phyloP scores from a whole-genome alignment of 352 stramenopile genomes.

The Globisporangium nunn region DNA sequence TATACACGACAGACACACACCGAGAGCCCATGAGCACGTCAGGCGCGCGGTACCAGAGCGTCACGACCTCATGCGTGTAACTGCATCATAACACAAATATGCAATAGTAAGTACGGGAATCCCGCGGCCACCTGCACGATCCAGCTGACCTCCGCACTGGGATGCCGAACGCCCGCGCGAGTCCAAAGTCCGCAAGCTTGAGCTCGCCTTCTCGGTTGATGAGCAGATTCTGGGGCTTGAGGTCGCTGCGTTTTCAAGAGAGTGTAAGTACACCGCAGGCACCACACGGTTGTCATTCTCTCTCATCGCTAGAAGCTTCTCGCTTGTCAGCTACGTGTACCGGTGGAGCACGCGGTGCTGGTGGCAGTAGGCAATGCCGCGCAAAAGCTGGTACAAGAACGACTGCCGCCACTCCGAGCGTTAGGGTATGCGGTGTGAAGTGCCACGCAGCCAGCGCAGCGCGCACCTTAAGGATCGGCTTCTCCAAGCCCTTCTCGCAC shows the following conservation, averaged over 20 bases:
- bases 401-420: constrained; percentile 22
- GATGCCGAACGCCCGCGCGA: constrained; percentile 99
- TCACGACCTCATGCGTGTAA: constrained; percentile 99
- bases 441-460: too few species aligned
- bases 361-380: constrained; percentile 99
- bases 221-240: constrained; percentile 98
- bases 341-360: constrained; percentile 92
- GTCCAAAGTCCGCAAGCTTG: constrained; percentile 99
- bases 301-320: too few species aligned
- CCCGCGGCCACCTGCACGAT: too few species aligned
- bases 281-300: background rate
- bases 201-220: constrained; percentile 97
- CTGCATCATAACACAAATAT: constrained; percentile 13
- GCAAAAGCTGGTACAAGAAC: constrained; percentile 99
- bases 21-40: constrained; percentile 97
- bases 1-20: constrained; percentile 19
- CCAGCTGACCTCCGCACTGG: constrained; percentile 88
- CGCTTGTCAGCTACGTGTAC: constrained; percentile 17
- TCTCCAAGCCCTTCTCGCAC: constrained; percentile 95
- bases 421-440: background rate
- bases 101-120: too few species aligned
- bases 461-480: constrained; percentile 74
- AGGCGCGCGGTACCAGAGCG: constrained; percentile 98
- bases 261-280: background rate
- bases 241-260: constrained; percentile 80